A percentile compares a stretch with the other conserved stretches of the same genome.
phyloP scores from a whole-genome alignment of 129 eudicot species.

The Chrysanthemum makinoi region DNA sequence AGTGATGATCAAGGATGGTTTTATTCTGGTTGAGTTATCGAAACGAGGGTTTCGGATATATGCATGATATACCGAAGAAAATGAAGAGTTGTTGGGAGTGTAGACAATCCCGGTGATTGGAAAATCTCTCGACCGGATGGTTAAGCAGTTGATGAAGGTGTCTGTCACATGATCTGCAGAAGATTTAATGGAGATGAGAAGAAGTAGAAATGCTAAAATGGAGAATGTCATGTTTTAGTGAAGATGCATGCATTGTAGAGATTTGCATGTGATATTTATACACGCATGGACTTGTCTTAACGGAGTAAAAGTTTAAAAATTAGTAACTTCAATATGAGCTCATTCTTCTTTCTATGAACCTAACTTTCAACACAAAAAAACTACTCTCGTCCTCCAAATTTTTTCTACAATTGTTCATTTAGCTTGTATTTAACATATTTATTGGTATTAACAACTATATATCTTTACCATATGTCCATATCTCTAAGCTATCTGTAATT shows the following conservation, averaged over 20 bases:
- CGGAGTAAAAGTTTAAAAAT: too few relatives aligned
- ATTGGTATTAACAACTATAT: too few relatives aligned
- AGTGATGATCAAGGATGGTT: constrained; percentile 15
- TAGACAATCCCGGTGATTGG: constrained; percentile 10
- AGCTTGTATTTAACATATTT: too few relatives aligned
- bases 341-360: too few relatives aligned
- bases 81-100: constrained; percentile 20
- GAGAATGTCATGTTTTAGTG: constrained; percentile 2
- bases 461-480: too few relatives aligned
- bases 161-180: not conserved
- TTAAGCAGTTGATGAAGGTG: constrained; percentile 9
- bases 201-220: not conserved
- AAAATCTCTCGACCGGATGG: not conserved
- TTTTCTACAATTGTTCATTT: too few relatives aligned
- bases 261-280: constrained; percentile 6
- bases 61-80: constrained; percentile 2
- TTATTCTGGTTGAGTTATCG: not conserved
- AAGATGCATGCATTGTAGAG: not conserved
- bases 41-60: constrained; percentile 24
- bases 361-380: too few relatives aligned
- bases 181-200: constrained; percentile 9
- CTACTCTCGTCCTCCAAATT: too few relatives aligned
- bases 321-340: too few relatives aligned
- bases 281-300: not conserved
- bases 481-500: too few relatives aligned